Base-by-base conservation (phyloP, 2,329 filamentous ascomycete genomes). In the Apiospora rasikravindrae region DNA sequence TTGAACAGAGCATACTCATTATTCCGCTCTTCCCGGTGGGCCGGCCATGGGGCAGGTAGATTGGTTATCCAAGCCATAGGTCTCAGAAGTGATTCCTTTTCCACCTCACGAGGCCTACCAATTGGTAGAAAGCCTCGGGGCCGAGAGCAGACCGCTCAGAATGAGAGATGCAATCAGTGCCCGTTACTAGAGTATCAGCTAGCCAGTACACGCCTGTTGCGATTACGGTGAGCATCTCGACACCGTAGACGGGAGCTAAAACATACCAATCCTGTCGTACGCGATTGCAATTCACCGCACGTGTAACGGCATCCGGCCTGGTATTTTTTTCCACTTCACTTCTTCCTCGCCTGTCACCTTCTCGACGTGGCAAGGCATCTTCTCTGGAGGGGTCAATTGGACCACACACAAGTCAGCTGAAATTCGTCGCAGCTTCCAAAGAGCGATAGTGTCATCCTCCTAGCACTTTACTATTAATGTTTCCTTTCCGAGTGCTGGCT, bases 1-100 rank as follows among this genome's bases (percentile, higher is more conserved):
- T 19, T 40, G 57, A 13, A 40, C 33, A n/a, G 11, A 64, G 22
- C 33, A 40, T 40, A 33, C 57, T 40, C 57, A 40, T 40, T 14
- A 40, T 64, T 64, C 57, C 29, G 57, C 57, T 40, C 57, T 64
- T 24, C 29, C 29, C 29, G 57, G 57, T 64, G 57, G 57, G 33
- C 57, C 57, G 57, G 57, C 57, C 57, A 40, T 40, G 14, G 53
- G 26, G 33, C 8, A 37, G 53, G n/a, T 42, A 10, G 13, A 42
- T 61, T 29, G 51, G 29, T 37, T 64, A 22, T 24, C 33, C 57
- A 64, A 64, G 57, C 57, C 57, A 64, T 64, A 40, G 57, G 57
- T 64, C 57, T 64, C 57, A 64, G 57, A 64, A 40, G 57, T 40
- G 22, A 64, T 64, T 64, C 57, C 40, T 64, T 64, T 64, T 37